Evolutionary conservation across 2,329 filamentous ascomycete species (phyloP).

Genomic region (Colletotrichum tanaceti): DNA sequence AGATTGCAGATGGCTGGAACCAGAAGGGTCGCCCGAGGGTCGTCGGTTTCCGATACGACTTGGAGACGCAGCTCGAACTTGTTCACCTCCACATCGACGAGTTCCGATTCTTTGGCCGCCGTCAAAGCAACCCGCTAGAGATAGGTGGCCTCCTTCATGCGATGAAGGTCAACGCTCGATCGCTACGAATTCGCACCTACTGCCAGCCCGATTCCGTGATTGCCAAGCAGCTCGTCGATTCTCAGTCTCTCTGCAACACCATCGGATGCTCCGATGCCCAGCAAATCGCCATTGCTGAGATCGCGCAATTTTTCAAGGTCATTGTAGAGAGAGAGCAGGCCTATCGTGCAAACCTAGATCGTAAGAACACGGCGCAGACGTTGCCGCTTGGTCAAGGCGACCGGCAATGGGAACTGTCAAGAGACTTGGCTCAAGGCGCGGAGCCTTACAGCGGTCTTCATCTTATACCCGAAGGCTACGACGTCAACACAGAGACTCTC

Average conservation of each 20-base stretch:
- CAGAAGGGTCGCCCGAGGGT: conserved; percentile 65
- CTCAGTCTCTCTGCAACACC: conserved; percentile 62
- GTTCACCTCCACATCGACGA: conserved; percentile 61
- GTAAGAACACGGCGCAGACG: conserved; percentile 36
- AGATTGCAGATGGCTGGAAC: conserved; percentile 63
- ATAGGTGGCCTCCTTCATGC: conserved; percentile 62
- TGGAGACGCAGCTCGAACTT: conserved; percentile 70
- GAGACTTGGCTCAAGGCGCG: not conserved
- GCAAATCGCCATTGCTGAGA: conserved; percentile 61
- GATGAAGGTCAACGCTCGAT: conserved; percentile 64
- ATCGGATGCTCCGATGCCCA: conserved; percentile 58
- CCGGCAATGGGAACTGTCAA: conserved; percentile 30
- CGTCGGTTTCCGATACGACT: conserved; percentile 68
- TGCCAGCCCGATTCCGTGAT: conserved; percentile 69
- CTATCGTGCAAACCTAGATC: conserved; percentile 44
- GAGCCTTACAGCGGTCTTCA: conserved; percentile 28
- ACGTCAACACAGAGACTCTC: conserved; percentile 23
- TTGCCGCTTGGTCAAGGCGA: conserved; percentile 23
- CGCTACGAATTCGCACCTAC: conserved; percentile 65
- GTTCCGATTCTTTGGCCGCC: conserved; percentile 66
- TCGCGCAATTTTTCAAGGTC: conserved; percentile 66
- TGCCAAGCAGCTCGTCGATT: conserved; percentile 67
- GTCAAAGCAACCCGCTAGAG: conserved; percentile 56
- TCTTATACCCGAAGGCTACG: conserved; percentile 28
- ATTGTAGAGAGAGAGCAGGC: conserved; percentile 60